Conservation (phyloP, 139 green algal species). For the Micractinium conductrix region DNA sequence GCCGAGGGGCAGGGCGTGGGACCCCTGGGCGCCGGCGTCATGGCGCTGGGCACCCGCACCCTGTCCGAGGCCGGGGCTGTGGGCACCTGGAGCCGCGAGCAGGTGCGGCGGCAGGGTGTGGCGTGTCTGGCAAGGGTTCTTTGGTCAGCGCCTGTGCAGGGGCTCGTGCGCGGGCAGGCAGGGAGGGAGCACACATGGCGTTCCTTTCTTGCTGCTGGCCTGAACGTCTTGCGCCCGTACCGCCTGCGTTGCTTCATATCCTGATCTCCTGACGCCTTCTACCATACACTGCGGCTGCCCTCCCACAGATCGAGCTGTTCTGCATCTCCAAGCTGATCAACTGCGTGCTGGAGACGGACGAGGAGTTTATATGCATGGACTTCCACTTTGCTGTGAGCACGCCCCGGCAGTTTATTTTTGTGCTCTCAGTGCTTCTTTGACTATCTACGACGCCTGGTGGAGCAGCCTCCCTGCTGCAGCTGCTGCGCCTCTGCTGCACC, state of each 20-base stretch:
- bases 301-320: constrained; percentile 88
- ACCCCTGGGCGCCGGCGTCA: constrained; percentile 72
- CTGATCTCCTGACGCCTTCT: too few species aligned
- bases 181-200: too few species aligned
- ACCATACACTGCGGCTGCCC: neutral
- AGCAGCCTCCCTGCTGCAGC: constrained; percentile 59
- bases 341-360: constrained; percentile 93
- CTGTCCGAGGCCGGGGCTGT: constrained; percentile 88
- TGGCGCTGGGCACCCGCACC: constrained; percentile 83
- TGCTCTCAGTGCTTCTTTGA: too few species aligned
- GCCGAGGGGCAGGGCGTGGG: constrained; percentile 58
- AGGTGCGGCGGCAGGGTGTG: constrained; percentile 38
- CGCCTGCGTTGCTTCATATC: too few species aligned
- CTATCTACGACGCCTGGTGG: constrained; percentile 8
- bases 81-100: constrained; percentile 80
- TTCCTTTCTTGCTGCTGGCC: too few species aligned
- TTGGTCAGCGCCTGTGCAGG: too few species aligned
- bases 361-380: constrained; percentile 97
- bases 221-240: too few species aligned
- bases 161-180: too few species aligned
- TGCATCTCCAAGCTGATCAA: constrained; percentile 96
- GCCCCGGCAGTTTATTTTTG: neutral
- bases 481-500: constrained; percentile 84
- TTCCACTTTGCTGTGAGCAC: constrained; percentile 82
- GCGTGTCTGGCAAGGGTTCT: neutral